phyloP scores from a whole-genome alignment of 805 yeast genomes.

The Metschnikowia arizonensis region DNA sequence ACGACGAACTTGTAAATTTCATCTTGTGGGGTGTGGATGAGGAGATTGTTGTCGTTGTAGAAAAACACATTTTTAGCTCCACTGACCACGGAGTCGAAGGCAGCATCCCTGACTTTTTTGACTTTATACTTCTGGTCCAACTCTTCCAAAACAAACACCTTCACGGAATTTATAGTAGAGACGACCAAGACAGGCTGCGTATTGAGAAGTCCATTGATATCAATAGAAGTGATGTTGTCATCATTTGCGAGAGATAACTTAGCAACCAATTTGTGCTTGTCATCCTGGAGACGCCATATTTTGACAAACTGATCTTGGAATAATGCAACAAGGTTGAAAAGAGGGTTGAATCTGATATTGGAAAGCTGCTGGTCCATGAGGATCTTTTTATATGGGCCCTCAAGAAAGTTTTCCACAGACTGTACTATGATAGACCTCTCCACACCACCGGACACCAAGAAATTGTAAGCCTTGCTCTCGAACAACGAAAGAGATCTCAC shows the following conservation, averaged over 20 bases:
- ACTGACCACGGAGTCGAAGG: slow-evolving; percentile 35
- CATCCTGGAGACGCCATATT: slow-evolving; percentile 62
- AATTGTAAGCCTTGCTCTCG: slow-evolving; percentile 63
- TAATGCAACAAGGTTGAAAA: slow-evolving; percentile 53
- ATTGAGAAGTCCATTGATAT: slow-evolving; percentile 44
- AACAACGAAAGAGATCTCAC: slow-evolving; percentile 70
- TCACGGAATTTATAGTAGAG: slow-evolving; percentile 63
- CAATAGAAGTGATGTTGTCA: slow-evolving; percentile 70
- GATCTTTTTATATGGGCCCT: slow-evolving; percentile 67
- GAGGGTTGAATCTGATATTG: slow-evolving; percentile 46
- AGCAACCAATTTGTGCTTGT: slow-evolving; percentile 54
- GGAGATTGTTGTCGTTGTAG: slow-evolving; percentile 40
- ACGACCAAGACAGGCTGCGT: slow-evolving; percentile 68
- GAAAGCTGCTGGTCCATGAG: slow-evolving; percentile 57
- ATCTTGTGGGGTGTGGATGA: slow-evolving; percentile 57
- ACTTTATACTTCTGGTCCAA: slow-evolving; percentile 41
- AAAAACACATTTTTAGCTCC: slow-evolving; percentile 60
- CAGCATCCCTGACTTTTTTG: slow-evolving; percentile 47
- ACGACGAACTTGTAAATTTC: slow-evolving; percentile 47
- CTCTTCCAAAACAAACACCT: slow-evolving; percentile 60
- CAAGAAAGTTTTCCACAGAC: slow-evolving; percentile 62
- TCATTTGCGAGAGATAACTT: slow-evolving; percentile 68
- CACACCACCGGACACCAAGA: slow-evolving; percentile 79
- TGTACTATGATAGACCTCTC: slow-evolving; percentile 67
- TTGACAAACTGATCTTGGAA: slow-evolving; percentile 83